These are phyloP conservation scores for Cryptosporidium viatorum DNA, from an alignment of 169 alveolate species.

Conservation along the genomic window DNA sequence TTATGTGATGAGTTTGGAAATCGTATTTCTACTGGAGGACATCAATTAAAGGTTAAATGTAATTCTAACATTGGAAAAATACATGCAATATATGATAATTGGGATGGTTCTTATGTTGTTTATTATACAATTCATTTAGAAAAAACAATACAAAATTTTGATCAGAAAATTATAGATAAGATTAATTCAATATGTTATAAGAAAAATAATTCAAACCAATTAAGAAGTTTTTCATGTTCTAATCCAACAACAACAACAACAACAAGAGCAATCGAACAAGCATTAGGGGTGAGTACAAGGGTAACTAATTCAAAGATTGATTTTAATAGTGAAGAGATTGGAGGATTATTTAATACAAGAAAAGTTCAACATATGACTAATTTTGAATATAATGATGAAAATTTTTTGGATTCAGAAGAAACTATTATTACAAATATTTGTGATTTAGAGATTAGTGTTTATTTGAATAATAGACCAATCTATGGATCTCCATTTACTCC, in stretches of 20 bases:
- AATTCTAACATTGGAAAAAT: slow-evolving; percentile 74
- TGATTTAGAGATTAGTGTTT: slow-evolving; percentile 67
- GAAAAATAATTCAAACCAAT: slow-evolving; percentile 1
- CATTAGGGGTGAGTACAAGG: slow-evolving; percentile 24
- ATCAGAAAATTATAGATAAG: slow-evolving; percentile 28
- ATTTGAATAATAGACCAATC: slow-evolving; percentile 56
- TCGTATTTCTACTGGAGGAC: slow-evolving; percentile 78
- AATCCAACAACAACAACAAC: neutral
- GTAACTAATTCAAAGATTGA: slow-evolving; percentile 46
- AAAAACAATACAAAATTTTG: slow-evolving; percentile 34
- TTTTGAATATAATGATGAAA: slow-evolving; percentile 9
- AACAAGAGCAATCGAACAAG: slow-evolving; percentile 66
- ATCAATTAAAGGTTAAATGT: slow-evolving; percentile 73
- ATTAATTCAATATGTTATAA: neutral
- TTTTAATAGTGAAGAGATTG: slow-evolving; percentile 39
- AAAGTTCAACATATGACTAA: slow-evolving; percentile 41
- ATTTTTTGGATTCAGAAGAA: slow-evolving; percentile 28
- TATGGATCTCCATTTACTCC: slow-evolving; percentile 74
- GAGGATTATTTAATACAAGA: slow-evolving; percentile 8
- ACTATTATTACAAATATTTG: slow-evolving; percentile 21
- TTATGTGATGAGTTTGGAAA: slow-evolving; percentile 75
- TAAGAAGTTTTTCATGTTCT: neutral
- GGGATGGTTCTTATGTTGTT: slow-evolving; percentile 76
- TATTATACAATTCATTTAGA: slow-evolving; percentile 75
- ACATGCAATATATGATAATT: slow-evolving; percentile 74